Conservation (phyloP, 2,329 filamentous ascomycete species). For the Colletotrichum sp. region DNA sequence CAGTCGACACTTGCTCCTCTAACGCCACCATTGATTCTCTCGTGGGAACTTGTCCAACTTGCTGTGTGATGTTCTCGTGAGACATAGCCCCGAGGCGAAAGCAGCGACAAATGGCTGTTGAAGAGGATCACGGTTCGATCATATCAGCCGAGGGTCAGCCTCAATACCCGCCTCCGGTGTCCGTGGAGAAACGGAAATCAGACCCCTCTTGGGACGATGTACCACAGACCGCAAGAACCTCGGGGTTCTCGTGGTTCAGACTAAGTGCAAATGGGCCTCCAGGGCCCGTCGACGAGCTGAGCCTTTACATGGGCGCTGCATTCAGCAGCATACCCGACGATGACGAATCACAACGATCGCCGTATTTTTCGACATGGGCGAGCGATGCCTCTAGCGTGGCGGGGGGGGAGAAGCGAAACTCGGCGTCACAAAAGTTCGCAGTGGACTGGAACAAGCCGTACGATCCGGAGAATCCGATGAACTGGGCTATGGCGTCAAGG, state of each 20-base stretch:
- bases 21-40: background rate
- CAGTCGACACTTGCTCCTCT: background rate
- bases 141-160: background rate
- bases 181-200: background rate
- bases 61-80: background rate
- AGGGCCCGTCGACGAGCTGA: slow-evolving; percentile 13
- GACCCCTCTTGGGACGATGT: background rate
- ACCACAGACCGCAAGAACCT: background rate
- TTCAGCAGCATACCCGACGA: slow-evolving; percentile 15
- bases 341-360: background rate
- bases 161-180: background rate
- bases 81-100: background rate
- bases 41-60: background rate
- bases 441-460: background rate
- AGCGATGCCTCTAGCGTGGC: background rate
- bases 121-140: background rate
- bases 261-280: slow-evolving; percentile 1
- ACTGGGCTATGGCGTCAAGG: background rate
- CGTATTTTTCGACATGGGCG: background rate
- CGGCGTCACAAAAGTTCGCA: background rate
- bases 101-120: background rate
- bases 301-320: slow-evolving; percentile 11
- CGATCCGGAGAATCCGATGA: background rate
- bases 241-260: slow-evolving; percentile 9
- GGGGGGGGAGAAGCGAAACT: background rate